Conservation (phyloP, 2,329 filamentous ascomycete genomes). For the Penicillium sp. region DNA sequence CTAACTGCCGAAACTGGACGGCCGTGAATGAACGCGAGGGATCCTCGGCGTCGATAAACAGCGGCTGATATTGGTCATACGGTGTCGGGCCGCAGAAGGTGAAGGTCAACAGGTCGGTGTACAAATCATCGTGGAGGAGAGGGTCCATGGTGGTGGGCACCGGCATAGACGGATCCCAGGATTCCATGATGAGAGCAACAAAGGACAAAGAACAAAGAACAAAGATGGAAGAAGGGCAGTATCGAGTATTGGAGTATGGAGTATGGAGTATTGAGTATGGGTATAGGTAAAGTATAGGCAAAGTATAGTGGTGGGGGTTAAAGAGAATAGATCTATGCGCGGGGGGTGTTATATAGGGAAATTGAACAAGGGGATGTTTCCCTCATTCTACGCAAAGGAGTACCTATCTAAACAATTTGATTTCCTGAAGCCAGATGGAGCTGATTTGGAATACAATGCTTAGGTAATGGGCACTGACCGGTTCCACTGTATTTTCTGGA, state of each 20-base stretch:
- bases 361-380: neutral
- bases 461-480: slow-evolving; percentile 7
- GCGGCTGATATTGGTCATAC: slow-evolving; percentile 36
- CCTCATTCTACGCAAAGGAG: neutral
- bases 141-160: slow-evolving; percentile 8
- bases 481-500: slow-evolving; percentile 1
- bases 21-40: slow-evolving; percentile 36
- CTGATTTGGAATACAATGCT: slow-evolving; percentile 17
- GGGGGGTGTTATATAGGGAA: neutral
- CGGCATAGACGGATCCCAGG: slow-evolving; percentile 11
- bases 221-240: neutral
- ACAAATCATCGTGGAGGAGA: slow-evolving; percentile 17
- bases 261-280: no score
- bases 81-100: slow-evolving; percentile 33
- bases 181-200: slow-evolving; percentile 12
- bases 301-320: neutral
- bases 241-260: no score
- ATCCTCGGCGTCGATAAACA: slow-evolving; percentile 43
- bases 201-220: no score
- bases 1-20: slow-evolving; percentile 31
- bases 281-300: neutral
- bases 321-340: neutral
- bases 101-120: slow-evolving; percentile 42
- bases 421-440: slow-evolving; percentile 12
- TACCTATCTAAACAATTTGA: slow-evolving; percentile 9